These are phyloP conservation scores for Neofusicoccum umdonicola DNA, from an alignment of 2,329 filamentous ascomycete genomes.

Conservation along the genomic window DNA sequence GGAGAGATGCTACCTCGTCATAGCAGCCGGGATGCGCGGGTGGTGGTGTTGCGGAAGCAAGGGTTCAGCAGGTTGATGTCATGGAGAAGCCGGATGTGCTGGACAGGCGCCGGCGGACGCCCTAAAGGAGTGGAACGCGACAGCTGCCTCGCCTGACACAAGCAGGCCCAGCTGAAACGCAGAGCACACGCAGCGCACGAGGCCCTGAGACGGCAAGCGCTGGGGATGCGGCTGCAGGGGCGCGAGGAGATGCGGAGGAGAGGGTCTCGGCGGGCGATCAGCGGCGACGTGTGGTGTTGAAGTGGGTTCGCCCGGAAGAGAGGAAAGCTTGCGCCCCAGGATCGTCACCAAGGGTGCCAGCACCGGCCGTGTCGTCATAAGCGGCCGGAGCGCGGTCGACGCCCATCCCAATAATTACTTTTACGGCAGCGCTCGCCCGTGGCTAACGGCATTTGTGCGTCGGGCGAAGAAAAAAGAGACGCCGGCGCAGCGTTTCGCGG, in stretches of 20 bases:
- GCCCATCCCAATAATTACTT: not conserved
- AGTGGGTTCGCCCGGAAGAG: conserved; percentile 6
- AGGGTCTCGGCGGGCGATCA: conserved; percentile 15
- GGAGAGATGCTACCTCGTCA: conserved; percentile 5
- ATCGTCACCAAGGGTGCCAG: conserved; percentile 12
- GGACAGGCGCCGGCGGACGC: conserved; percentile 1
- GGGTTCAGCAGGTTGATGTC: conserved; percentile 18
- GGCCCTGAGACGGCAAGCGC: not conserved
- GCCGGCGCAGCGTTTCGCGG: not conserved
- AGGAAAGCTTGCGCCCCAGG: conserved; percentile 8
- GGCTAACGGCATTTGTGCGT: conserved; percentile 7
- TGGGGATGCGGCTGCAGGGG: not conserved
- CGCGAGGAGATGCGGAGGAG: conserved; percentile 3
- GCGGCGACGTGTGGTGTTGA: conserved; percentile 15
- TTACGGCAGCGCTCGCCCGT: not conserved
- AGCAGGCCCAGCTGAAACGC: conserved; percentile 6
- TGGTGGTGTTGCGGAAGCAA: conserved; percentile 8
- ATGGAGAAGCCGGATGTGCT: conserved; percentile 15
- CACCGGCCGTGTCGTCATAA: conserved; percentile 12
- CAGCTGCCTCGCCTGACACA: not conserved
- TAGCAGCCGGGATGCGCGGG: conserved; percentile 9
- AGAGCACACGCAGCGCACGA: not conserved
- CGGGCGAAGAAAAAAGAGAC: not conserved
- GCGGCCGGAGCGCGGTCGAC: not conserved
- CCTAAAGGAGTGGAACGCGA: conserved; percentile 14